Conservation (phyloP, 805 yeast species). For the Yamadazyma endophytica region DNA sequence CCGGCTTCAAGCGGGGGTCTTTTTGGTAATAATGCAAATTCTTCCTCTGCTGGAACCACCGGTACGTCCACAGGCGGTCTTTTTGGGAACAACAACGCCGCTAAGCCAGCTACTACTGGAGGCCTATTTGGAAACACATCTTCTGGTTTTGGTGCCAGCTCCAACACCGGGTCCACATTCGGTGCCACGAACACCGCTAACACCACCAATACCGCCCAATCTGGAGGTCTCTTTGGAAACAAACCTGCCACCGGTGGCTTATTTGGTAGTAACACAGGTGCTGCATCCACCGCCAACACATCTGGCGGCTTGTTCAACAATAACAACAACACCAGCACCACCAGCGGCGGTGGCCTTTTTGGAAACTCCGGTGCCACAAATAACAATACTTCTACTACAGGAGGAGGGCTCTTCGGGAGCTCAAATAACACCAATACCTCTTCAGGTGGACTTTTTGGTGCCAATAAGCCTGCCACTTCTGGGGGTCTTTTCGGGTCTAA, state of each 20-base stretch:
- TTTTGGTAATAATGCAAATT: conserved; percentile 5
- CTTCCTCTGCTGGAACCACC: too few relatives aligned
- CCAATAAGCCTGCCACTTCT: conserved; percentile 9
- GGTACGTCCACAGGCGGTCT: conserved; percentile 4
- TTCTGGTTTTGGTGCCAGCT: neutral
- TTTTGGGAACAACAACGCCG: conserved; percentile 3
- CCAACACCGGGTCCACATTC: conserved; percentile 3
- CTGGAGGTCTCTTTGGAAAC: conserved; percentile 20
- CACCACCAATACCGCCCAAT: conserved; percentile 7
- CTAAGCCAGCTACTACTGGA: conserved; percentile 3
- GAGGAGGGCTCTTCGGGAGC: conserved; percentile 18
- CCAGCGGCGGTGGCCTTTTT: conserved; percentile 8
- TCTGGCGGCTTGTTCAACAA: conserved; percentile 10
- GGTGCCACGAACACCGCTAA: too few relatives aligned
- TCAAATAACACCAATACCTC: conserved; percentile 11
- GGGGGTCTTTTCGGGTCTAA: conserved; percentile 26
- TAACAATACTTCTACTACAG: conserved; percentile 4
- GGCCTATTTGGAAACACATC: conserved; percentile 11
- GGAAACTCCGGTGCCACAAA: conserved; percentile 8
- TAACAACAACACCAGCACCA: conserved; percentile 3
- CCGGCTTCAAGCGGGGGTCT: conserved; percentile 3
- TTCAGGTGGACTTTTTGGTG: conserved; percentile 22
- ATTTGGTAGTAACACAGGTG: conserved; percentile 21
- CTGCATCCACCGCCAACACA: conserved; percentile 6
- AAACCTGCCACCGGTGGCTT: conserved; percentile 9